phyloP scores from a whole-genome alignment of 768 basidiomycete genomes.

The Podaxis rugospora region DNA sequence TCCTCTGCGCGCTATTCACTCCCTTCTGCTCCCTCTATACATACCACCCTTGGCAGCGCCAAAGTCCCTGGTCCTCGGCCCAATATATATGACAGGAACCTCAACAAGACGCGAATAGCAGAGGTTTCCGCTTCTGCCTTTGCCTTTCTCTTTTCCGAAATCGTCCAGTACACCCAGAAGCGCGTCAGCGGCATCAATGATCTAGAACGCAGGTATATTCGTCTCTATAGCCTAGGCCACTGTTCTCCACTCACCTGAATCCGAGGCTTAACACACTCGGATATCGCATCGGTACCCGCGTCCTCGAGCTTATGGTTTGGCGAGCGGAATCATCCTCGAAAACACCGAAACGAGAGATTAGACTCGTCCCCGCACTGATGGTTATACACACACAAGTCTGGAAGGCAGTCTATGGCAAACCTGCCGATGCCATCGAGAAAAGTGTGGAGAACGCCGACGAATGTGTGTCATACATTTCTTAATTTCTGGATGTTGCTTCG shows the following conservation, averaged over 20 bases:
- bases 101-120: constrained; percentile 80
- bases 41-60: constrained; percentile 31
- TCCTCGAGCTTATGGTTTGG: constrained; percentile 84
- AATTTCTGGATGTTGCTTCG: not conserved
- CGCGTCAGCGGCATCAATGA: constrained; percentile 93
- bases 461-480: constrained; percentile 52
- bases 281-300: constrained; percentile 84
- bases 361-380: constrained; percentile 89
- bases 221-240: not conserved
- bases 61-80: constrained; percentile 43
- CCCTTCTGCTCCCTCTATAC: constrained; percentile 49
- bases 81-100: constrained; percentile 83
- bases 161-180: constrained; percentile 95
- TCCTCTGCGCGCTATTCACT: constrained; percentile 70
- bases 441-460: constrained; percentile 96
- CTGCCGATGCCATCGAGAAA: constrained; percentile 94
- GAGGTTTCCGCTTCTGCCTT: constrained; percentile 86
- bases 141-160: constrained; percentile 88
- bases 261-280: constrained; percentile 85
- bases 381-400: constrained; percentile 94
- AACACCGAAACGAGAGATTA: constrained; percentile 88
- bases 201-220: constrained; percentile 79
- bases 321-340: constrained; percentile 74
- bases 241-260: constrained; percentile 4
- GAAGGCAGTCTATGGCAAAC: constrained; percentile 88